Evolutionary conservation across 805 yeast species (phyloP).

Genomic region (Candida corydali): DNA sequence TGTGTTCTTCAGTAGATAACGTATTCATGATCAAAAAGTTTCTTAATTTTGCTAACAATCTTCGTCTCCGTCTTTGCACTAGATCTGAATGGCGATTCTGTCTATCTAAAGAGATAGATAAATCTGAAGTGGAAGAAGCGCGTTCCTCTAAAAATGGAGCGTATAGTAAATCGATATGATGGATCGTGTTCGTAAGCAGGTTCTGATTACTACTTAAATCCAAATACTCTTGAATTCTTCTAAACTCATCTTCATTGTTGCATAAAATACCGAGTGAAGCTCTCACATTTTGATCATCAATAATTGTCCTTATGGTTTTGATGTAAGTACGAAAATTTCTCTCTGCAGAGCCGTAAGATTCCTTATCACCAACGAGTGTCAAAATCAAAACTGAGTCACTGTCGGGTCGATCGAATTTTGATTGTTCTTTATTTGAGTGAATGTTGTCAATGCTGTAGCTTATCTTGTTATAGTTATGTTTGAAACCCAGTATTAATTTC

Average conservation of each 20-base stretch:
- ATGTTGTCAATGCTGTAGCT: neutral
- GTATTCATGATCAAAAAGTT: slow-evolving; percentile 29
- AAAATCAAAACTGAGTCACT: neutral
- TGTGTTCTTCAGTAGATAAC: slow-evolving; percentile 26
- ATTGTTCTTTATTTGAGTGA: too few species aligned
- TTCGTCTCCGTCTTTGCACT: slow-evolving; percentile 31
- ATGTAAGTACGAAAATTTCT: slow-evolving; percentile 27
- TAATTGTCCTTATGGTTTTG: slow-evolving; percentile 20
- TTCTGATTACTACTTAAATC: slow-evolving; percentile 8
- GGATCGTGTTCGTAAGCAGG: slow-evolving; percentile 8
- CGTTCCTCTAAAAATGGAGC: slow-evolving; percentile 38
- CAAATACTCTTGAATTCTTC: slow-evolving; percentile 16
- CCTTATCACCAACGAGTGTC: neutral
- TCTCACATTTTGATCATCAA: slow-evolving; percentile 14
- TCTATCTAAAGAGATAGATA: slow-evolving; percentile 13
- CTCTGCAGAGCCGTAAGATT: slow-evolving; percentile 1
- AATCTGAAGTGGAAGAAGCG: slow-evolving; percentile 5
- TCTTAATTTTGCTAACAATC: slow-evolving; percentile 33
- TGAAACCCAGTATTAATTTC: neutral
- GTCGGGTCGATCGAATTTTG: neutral
- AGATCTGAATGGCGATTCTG: slow-evolving; percentile 21
- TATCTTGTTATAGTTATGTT: neutral
- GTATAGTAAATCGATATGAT: slow-evolving; percentile 20
- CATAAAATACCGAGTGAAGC: slow-evolving; percentile 27
- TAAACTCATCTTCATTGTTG: slow-evolving; percentile 24